These are phyloP conservation scores for Pseudogymnoascus sp. DNA, from an alignment of 2,329 filamentous ascomycete genomes.

Conservation along the genomic window DNA sequence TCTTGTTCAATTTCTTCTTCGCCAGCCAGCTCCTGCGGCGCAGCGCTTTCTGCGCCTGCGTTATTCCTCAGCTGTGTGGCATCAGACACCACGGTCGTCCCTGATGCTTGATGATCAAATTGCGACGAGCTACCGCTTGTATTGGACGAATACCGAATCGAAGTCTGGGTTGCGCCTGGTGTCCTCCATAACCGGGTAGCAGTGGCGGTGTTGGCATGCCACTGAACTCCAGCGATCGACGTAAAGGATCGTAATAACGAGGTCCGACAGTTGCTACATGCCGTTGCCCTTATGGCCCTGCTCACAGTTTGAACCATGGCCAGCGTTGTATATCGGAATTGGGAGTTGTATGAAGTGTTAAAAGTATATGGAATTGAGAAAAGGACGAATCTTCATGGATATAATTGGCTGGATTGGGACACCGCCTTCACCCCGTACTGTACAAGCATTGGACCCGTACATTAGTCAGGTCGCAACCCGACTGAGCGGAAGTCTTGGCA, in stretches of 20 bases:
- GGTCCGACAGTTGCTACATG: constrained; percentile 26
- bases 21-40: neutral
- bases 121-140: neutral
- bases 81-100: neutral
- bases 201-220: neutral
- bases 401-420: constrained; percentile 1
- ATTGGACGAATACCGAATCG: neutral
- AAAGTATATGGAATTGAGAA: neutral
- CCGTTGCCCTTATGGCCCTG: constrained; percentile 22
- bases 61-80: neutral
- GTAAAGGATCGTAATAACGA: constrained; percentile 23
- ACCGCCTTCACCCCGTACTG: neutral
- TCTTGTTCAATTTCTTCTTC: constrained; percentile 10
- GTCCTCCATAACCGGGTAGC: constrained; percentile 1
- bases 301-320: constrained; percentile 15
- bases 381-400: neutral
- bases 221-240: constrained; percentile 14
- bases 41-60: neutral
- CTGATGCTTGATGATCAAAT: neutral
- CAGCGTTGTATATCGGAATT: neutral
- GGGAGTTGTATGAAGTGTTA: neutral
- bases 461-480: constrained; percentile 4
- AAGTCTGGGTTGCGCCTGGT: constrained; percentile 2
- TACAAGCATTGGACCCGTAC: neutral
- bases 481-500: constrained; percentile 6